Base-by-base conservation (phyloP, 371 early-diverging fungal genomes). In the Mucor saturninus region DNA sequence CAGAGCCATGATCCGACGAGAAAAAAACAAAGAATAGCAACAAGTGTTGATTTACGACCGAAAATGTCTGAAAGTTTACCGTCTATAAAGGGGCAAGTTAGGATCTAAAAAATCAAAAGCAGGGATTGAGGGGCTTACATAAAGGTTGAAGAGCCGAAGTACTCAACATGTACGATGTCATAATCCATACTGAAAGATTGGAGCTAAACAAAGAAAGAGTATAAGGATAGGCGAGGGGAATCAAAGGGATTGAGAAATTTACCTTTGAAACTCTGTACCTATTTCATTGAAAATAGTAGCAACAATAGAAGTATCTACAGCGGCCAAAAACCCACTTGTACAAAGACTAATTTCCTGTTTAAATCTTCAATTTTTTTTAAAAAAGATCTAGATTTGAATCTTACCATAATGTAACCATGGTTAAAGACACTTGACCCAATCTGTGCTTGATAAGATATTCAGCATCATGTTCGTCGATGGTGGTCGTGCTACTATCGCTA, bases 271-370 rank as follows among this genome's bases (percentile, higher is more conserved):
- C 26, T 92, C 92, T 5, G 74, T 79, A 5, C 90, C 85, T 55
- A 95, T 93, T 15, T 80, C 81, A 45, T 89, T 88, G 14, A 92
- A 79, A n/a, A 91, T 86, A 10, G 89, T 92, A 10, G 90, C 83
- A 4, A 95, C 84, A 61, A 93, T 89, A 2, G 92, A 92, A 52
- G 81, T 81, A 72, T 93, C 93, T 37, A 92, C 71, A 45, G 89
- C 87, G 8, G 91, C 86, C 58, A 94, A 81, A 70, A 94, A 90
- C 1, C 70, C 50, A 29, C 81, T 76, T 3, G 63, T 62, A 42
- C 72, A 80, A n/a, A 80, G 60, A 54, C 81, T 80, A 63, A 21
- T 21, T 21, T 21, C 1, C 21, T 21, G 21, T 21, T 21, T 21
- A 21, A 21, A 21, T 21, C 21, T 21, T 1, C 21, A 21, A 21